These are phyloP conservation scores for Claviceps sp. DNA, from an alignment of 2,329 filamentous ascomycete genomes.

Conservation along the genomic window DNA sequence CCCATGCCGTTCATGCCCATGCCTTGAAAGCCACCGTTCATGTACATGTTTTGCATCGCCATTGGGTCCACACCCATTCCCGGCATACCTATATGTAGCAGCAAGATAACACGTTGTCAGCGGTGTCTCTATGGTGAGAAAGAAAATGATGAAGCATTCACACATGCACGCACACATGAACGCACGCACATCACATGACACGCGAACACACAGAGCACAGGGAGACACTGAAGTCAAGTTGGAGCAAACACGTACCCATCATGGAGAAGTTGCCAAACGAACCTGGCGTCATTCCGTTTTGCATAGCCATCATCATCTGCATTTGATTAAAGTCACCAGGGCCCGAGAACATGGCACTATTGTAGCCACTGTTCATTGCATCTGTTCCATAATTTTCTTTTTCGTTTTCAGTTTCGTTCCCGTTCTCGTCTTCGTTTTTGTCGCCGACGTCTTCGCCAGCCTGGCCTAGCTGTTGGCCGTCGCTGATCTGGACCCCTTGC, in stretches of 20 bases:
- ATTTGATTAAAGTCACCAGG: slow-evolving; percentile 61
- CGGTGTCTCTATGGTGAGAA: background rate
- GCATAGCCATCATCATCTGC: slow-evolving; percentile 70
- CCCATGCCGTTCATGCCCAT: slow-evolving; percentile 72
- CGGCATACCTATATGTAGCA: slow-evolving; percentile 48
- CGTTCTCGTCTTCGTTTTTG: slow-evolving; percentile 15
- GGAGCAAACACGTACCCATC: slow-evolving; percentile 59
- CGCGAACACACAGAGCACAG: no score
- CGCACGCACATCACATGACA: no score
- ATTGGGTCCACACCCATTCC: slow-evolving; percentile 77
- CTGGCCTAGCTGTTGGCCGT: slow-evolving; percentile 6
- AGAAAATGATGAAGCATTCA: background rate
- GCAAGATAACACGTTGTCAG: slow-evolving; percentile 15
- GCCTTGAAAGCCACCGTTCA: slow-evolving; percentile 67
- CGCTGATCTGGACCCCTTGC: background rate
- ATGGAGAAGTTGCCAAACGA: slow-evolving; percentile 52
- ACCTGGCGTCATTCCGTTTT: slow-evolving; percentile 48
- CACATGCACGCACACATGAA: background rate
- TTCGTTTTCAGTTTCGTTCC: slow-evolving; percentile 16
- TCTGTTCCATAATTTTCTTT: slow-evolving; percentile 22
- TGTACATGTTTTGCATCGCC: slow-evolving; percentile 62
- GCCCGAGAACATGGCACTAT: slow-evolving; percentile 43
- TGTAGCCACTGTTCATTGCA: slow-evolving; percentile 34
- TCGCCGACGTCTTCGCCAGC: slow-evolving; percentile 8
- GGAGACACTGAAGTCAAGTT: background rate